Evolutionary conservation across 1,284 basidiomycete species (phyloP).

Genomic region (Ceratorhiza oryzae-sativae): DNA sequence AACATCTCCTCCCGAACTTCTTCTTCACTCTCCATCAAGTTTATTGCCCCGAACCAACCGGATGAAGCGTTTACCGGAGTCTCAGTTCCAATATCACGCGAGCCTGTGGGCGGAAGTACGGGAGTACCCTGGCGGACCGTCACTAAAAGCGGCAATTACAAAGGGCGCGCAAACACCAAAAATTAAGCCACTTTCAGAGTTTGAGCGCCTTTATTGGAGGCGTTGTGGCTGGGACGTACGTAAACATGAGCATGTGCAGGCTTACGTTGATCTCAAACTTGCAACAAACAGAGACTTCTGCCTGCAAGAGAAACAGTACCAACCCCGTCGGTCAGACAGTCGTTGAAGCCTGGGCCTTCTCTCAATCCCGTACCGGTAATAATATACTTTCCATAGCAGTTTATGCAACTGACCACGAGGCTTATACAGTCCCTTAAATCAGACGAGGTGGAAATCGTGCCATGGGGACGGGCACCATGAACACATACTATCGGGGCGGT

Average conservation of each 20-base stretch:
- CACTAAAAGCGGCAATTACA: not conserved
- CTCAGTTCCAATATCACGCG: not conserved
- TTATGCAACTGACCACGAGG: not conserved
- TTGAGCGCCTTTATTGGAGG: slow-evolving; percentile 2
- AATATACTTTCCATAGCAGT: not conserved
- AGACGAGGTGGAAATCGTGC: not conserved
- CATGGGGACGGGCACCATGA: not conserved
- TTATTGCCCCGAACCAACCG: slow-evolving; percentile 3
- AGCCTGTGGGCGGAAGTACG: slow-evolving; percentile 9
- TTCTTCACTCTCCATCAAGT: slow-evolving; percentile 5
- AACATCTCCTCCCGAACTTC: not conserved
- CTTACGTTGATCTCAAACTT: not conserved
- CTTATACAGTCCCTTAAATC: not conserved
- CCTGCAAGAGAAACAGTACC: not conserved
- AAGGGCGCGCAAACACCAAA: not conserved
- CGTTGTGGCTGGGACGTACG: slow-evolving; percentile 8
- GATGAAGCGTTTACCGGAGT: not conserved
- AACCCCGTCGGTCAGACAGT: not conserved
- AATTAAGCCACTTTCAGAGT: not conserved
- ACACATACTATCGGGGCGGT: too few species aligned
- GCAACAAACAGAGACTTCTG: not conserved
- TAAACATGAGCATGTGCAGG: not conserved
- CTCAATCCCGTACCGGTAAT: not conserved
- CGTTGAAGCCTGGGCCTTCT: not conserved
- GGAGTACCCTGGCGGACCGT: not conserved